These are phyloP conservation scores for Rhodamnia rubescens DNA, from an alignment of 345 rosid genomes.

Conservation along the genomic window DNA sequence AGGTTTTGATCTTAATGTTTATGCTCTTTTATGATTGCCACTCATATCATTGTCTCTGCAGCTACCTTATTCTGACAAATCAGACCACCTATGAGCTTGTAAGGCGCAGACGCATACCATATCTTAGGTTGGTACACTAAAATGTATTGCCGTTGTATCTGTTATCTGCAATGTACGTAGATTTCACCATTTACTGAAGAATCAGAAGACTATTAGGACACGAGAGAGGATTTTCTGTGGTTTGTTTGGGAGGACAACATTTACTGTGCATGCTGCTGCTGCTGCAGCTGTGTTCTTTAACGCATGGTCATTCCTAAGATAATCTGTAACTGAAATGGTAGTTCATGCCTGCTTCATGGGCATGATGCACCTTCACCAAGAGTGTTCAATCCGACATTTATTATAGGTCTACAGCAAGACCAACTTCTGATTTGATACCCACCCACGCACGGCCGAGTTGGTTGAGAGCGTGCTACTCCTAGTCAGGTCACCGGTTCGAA, in stretches of 20 bases:
- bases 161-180: neutral
- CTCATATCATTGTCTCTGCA: constrained; percentile 24
- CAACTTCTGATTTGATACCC: neutral
- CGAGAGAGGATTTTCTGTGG: neutral
- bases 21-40: neutral
- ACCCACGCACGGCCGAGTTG: no score
- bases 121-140: constrained; percentile 48
- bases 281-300: neutral
- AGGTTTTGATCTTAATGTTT: neutral
- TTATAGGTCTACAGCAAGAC: neutral
- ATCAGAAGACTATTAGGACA: neutral
- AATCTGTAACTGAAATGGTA: neutral
- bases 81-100: constrained; percentile 95
- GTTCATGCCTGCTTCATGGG: neutral
- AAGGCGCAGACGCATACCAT: constrained; percentile 77
- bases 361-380: neutral
- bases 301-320: neutral
- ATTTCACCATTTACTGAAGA: neutral
- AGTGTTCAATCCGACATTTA: neutral
- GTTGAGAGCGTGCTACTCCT: no score
- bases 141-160: neutral
- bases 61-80: constrained; percentile 88
- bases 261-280: neutral
- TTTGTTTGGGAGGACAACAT: neutral
- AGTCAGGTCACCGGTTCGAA: no score